A percentile compares a stretch with the other conserved stretches of the same genome.
Conservation (phyloP, 2,329 filamentous ascomycete genomes). For the Aspergillus brasiliensis region DNA sequence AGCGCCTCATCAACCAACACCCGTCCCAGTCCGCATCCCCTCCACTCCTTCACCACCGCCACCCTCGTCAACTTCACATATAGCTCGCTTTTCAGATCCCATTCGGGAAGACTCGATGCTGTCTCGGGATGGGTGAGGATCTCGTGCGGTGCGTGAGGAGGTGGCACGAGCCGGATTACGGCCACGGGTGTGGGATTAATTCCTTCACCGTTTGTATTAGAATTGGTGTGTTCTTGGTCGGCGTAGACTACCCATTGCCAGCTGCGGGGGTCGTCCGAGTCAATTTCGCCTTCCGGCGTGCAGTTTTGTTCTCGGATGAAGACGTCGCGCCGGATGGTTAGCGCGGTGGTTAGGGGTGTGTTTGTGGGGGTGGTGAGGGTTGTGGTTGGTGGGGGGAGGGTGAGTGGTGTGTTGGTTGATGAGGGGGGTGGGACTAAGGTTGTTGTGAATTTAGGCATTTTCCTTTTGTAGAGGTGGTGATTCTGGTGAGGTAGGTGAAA, state of each 20-base stretch:
- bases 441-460: slow-evolving; percentile 19
- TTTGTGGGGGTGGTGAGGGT: slow-evolving; percentile 28
- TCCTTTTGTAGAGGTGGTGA: not conserved
- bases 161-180: slow-evolving; percentile 78
- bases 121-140: slow-evolving; percentile 33
- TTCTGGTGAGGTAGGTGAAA: not conserved
- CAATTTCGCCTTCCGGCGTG: slow-evolving; percentile 70
- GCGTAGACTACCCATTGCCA: slow-evolving; percentile 89
- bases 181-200: slow-evolving; percentile 65
- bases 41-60: slow-evolving; percentile 67
- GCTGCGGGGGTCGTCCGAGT: slow-evolving; percentile 74
- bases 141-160: slow-evolving; percentile 68
- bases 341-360: slow-evolving; percentile 53
- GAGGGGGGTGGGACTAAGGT: slow-evolving; percentile 22
- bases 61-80: slow-evolving; percentile 83
- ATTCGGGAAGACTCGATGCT: not conserved
- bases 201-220: too few relatives aligned
- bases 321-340: slow-evolving; percentile 59
- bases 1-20: slow-evolving; percentile 69
- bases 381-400: slow-evolving; percentile 24
- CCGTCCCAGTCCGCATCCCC: slow-evolving; percentile 65
- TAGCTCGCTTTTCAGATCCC: slow-evolving; percentile 61
- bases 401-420: not conserved
- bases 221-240: slow-evolving; percentile 36
- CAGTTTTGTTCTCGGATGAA: slow-evolving; percentile 61